Conservation (phyloP, 192 early-diverging fungal genomes). For the Coemansia sp. region DNA sequence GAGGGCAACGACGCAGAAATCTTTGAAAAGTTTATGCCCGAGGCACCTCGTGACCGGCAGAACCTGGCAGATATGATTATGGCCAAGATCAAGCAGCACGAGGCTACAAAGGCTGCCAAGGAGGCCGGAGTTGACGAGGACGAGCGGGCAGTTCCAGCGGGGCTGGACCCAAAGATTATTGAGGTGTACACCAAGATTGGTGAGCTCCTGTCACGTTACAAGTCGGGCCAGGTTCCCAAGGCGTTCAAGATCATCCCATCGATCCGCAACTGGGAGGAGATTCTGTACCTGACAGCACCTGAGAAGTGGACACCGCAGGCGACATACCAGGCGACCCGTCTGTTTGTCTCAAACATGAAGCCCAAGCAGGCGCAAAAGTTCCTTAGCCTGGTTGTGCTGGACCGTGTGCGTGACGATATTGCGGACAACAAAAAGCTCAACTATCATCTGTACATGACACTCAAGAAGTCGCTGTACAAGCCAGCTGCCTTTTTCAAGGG, state of each 20-base stretch:
- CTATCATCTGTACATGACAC: constrained; percentile 93
- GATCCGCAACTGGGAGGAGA: constrained; percentile 95
- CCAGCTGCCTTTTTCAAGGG: constrained; percentile 98
- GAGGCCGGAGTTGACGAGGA: constrained; percentile 6
- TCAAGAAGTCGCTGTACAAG: constrained; percentile 97
- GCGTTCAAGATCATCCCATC: constrained; percentile 98
- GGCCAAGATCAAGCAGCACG: constrained; percentile 85
- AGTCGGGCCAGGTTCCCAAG: constrained; percentile 93
- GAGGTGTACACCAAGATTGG: constrained; percentile 92
- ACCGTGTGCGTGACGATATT: constrained; percentile 93
- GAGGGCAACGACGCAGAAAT: constrained; percentile 78
- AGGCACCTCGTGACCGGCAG: constrained; percentile 76
- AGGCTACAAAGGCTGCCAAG: constrained; percentile 30
- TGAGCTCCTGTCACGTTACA: constrained; percentile 83
- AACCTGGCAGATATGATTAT: constrained; percentile 96
- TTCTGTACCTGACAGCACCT: constrained; percentile 87
- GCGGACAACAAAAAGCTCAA: constrained; percentile 96
- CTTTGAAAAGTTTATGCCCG: constrained; percentile 90
- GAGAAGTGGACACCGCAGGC: constrained; percentile 97
- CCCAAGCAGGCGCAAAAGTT: constrained; percentile 90
- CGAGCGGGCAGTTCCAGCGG: constrained; percentile 32
- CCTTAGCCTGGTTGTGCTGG: constrained; percentile 82
- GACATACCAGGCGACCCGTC: constrained; percentile 89
- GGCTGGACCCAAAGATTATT: constrained; percentile 84
- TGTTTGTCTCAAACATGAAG: constrained; percentile 98